These are phyloP conservation scores for Murraya paniculata DNA, from an alignment of 345 rosid genomes.

Conservation along the genomic window DNA sequence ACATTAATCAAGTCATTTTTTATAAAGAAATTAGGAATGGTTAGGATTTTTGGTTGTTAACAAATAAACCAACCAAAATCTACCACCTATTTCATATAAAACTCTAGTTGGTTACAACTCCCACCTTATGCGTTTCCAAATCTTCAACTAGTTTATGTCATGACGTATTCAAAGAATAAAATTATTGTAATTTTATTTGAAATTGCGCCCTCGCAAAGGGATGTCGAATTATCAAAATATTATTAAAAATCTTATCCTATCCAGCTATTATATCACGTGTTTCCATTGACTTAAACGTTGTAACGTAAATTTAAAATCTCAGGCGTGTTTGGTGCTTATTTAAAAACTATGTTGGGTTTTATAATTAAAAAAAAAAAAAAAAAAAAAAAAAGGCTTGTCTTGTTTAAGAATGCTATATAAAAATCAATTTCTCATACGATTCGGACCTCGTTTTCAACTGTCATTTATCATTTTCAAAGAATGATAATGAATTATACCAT, in stretches of 20 bases:
- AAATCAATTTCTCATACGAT: no score
- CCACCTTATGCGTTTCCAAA: conserved; percentile 15
- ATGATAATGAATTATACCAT: neutral
- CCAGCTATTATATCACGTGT: neutral
- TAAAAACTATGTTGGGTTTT: neutral
- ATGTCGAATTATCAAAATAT: neutral
- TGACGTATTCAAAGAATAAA: conserved; percentile 16
- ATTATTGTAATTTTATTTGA: neutral
- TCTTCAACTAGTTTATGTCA: neutral
- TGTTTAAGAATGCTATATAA: no score
- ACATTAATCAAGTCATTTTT: neutral
- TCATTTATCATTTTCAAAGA: neutral
- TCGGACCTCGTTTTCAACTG: no score
- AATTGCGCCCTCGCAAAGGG: neutral
- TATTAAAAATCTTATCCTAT: conserved; percentile 11
- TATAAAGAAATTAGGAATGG: conserved; percentile 1
- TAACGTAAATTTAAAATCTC: neutral
- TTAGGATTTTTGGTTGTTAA: conserved; percentile 21
- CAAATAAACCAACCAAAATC: conserved; percentile 35
- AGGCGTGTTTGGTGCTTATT: neutral
- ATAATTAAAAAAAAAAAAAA: neutral
- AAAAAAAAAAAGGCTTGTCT: no score
- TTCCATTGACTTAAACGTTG: conserved; percentile 13
- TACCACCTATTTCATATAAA: conserved; percentile 19
- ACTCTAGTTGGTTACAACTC: conserved; percentile 36